Percentiles rank a stretch among this genome's conserved stretches.
phyloP scores from a whole-genome alignment of 208 protist species.

The Trypanosoma cruzi region DNA sequence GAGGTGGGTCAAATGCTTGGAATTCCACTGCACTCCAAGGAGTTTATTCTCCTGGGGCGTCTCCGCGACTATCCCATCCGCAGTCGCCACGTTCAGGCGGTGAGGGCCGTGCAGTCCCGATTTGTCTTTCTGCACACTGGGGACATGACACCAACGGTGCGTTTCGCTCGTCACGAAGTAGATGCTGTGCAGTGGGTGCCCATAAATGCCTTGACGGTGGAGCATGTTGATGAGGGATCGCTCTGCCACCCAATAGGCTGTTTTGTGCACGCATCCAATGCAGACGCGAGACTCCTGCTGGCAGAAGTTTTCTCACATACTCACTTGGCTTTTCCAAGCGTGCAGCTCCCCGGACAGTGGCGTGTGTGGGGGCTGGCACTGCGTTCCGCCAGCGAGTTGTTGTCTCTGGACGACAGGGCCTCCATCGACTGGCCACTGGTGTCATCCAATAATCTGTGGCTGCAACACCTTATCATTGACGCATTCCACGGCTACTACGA shows the following conservation, averaged over 20 bases:
- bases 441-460: constrained; percentile 46
- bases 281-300: constrained; percentile 47
- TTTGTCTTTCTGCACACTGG: constrained; percentile 85
- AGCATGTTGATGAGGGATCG: constrained; percentile 31
- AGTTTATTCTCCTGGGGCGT: constrained; percentile 66
- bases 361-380: constrained; percentile 71
- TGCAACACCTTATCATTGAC: constrained; percentile 54
- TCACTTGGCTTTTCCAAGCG: constrained; percentile 53
- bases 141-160: constrained; percentile 58
- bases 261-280: constrained; percentile 49
- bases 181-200: constrained; percentile 69
- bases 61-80: constrained; percentile 55
- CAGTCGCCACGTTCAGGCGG: constrained; percentile 25
- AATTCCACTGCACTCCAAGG: constrained; percentile 48
- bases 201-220: constrained; percentile 32
- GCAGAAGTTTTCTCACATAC: constrained; percentile 52
- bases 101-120: constrained; percentile 52
- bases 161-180: constrained; percentile 49
- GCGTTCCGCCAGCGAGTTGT: constrained; percentile 54
- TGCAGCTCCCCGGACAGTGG: constrained; percentile 41
- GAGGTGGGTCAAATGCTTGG: constrained; percentile 55
- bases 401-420: constrained; percentile 51
- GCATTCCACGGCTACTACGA: constrained; percentile 80
- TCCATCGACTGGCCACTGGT: constrained; percentile 72
- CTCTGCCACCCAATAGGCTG: constrained; percentile 52